A percentile compares a stretch with the other conserved stretches of the same genome.
These are phyloP conservation scores for Gynochthodes officinalis DNA, from an alignment of 257 asterid genomes.

Conservation along the genomic window DNA sequence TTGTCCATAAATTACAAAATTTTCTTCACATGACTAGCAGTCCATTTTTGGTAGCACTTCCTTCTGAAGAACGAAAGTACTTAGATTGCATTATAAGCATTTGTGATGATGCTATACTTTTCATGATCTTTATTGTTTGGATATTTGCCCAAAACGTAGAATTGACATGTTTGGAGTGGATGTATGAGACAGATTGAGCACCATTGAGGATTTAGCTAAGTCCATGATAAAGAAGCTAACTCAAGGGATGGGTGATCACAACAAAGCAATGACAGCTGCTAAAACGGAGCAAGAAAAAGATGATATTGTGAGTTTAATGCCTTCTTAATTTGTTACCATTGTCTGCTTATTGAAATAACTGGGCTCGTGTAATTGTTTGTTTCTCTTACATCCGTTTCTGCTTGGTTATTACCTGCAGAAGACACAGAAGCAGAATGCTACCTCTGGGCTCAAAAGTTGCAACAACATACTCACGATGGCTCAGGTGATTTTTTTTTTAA, in stretches of 20 bases:
- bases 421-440: constrained; percentile 77
- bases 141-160: neutral
- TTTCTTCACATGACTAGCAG: neutral
- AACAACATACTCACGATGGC: constrained; percentile 76
- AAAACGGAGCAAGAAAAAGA: constrained; percentile 84
- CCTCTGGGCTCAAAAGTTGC: constrained; percentile 77
- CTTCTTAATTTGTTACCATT: constrained; percentile 5
- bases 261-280: constrained; percentile 81
- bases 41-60: neutral
- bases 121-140: neutral
- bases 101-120: neutral
- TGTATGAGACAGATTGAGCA: constrained; percentile 66
- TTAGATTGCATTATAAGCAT: neutral
- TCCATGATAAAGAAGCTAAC: constrained; percentile 85
- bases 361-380: neutral
- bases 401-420: constrained; percentile 52
- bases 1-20: neutral
- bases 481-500: constrained; percentile 45
- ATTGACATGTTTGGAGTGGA: constrained; percentile 29
- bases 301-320: constrained; percentile 52
- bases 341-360: neutral
- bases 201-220: constrained; percentile 69
- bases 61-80: neutral
- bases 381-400: neutral
- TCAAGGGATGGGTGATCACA: constrained; percentile 92